Evolutionary conservation across 2,329 filamentous ascomycete species (phyloP).

Genomic region (Scedosporium apiospermum): DNA sequence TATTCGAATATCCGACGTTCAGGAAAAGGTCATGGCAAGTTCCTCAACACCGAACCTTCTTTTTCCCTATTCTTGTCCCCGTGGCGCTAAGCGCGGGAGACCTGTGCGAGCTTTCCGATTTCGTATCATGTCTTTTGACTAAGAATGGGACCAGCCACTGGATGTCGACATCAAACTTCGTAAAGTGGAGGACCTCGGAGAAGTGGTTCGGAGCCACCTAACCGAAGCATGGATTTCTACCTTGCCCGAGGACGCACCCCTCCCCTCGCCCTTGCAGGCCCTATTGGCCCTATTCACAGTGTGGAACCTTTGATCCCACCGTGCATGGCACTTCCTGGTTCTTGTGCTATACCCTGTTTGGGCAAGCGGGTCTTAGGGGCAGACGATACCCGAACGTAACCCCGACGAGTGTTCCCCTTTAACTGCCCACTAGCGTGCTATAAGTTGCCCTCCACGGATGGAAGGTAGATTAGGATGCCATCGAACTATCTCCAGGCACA

Average conservation of each 20-base stretch:
- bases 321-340: neutral
- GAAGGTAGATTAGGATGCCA: neutral
- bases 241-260: neutral
- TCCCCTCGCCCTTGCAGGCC: neutral
- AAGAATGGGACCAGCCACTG: no score
- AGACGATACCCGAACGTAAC: conserved; percentile 4
- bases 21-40: neutral
- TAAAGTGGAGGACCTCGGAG: no score
- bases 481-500: neutral
- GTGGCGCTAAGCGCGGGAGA: neutral
- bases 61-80: neutral
- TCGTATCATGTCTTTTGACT: no score
- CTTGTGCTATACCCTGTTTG: neutral
- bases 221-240: neutral
- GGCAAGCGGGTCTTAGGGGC: neutral
- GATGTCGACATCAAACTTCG: no score
- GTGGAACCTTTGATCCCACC: conserved; percentile 1
- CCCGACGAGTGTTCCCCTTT: neutral
- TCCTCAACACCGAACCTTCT: neutral
- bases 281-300: neutral
- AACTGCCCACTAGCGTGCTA: neutral
- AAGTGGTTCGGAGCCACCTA: neutral
- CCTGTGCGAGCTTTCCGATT: no score
- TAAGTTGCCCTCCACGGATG: neutral
- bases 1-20: neutral